These are phyloP conservation scores for Pseudogymnoascus sp. DNA, from an alignment of 2,329 filamentous ascomycete species.

Conservation along the genomic window DNA sequence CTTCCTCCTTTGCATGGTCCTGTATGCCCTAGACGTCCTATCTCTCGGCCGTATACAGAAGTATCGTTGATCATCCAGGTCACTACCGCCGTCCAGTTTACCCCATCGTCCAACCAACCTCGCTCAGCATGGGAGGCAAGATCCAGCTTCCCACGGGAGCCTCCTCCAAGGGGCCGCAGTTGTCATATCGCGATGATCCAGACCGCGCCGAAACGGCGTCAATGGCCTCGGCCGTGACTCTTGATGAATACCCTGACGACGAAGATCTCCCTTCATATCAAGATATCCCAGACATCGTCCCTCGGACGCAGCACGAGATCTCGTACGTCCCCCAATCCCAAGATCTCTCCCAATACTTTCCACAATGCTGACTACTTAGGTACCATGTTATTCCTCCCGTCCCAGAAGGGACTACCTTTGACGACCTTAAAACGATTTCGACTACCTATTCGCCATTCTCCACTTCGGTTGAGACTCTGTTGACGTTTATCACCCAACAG, in stretches of 20 bases:
- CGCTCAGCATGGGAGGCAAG: neutral
- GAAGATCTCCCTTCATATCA: slow-evolving; percentile 16
- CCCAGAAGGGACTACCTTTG: slow-evolving; percentile 21
- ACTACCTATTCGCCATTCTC: slow-evolving; percentile 24
- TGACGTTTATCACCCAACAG: slow-evolving; percentile 22
- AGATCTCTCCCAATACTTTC: neutral
- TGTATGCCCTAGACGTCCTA: neutral
- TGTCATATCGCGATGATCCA: neutral
- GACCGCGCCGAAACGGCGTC: slow-evolving; percentile 18
- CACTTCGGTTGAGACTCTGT: slow-evolving; percentile 17
- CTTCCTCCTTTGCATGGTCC: neutral
- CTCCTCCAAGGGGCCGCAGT: neutral
- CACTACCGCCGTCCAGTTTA: neutral
- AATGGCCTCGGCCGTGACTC: slow-evolving; percentile 18
- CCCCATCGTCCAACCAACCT: neutral
- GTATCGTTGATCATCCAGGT: neutral
- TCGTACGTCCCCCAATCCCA: neutral
- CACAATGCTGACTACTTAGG: neutral
- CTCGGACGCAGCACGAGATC: slow-evolving; percentile 2
- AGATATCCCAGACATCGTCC: slow-evolving; percentile 10
- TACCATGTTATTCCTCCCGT: slow-evolving; percentile 17
- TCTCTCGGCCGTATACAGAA: neutral
- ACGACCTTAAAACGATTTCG: slow-evolving; percentile 17
- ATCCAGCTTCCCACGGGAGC: neutral
- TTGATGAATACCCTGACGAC: slow-evolving; percentile 19